Evolutionary conservation across 352 stramenopile genomes (phyloP).

Genomic region (Globisporangium carolinianum): DNA sequence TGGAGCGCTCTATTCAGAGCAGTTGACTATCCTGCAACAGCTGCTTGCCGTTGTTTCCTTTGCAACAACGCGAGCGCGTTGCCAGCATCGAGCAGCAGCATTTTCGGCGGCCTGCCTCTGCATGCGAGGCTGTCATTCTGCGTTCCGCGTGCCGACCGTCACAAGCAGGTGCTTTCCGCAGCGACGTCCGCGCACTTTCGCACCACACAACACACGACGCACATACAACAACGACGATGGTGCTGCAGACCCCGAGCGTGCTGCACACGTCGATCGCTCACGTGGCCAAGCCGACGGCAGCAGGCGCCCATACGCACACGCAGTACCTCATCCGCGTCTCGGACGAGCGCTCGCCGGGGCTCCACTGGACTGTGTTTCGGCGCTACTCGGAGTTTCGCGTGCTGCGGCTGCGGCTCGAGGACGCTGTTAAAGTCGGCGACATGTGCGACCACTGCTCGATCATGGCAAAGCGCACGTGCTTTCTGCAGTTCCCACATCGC

Average conservation of each 20-base stretch:
- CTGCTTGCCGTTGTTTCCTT: no score
- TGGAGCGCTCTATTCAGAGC: no score
- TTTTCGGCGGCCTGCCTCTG: not conserved
- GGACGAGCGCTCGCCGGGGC: slow-evolving; percentile 57
- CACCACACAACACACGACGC: not conserved
- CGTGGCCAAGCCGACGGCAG: slow-evolving; percentile 53
- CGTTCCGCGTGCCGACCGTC: not conserved
- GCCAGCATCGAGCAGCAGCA: not conserved
- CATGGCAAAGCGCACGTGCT: slow-evolving; percentile 75
- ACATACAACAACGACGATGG: slow-evolving; percentile 3
- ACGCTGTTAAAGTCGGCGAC: slow-evolving; percentile 51
- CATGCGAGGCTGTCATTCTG: not conserved
- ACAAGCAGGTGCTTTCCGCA: not conserved
- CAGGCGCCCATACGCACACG: slow-evolving; percentile 59
- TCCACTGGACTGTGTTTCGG: slow-evolving; percentile 81
- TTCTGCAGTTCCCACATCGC: slow-evolving; percentile 75
- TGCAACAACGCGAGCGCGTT: not conserved
- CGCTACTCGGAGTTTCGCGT: slow-evolving; percentile 82
- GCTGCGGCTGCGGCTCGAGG: slow-evolving; percentile 57
- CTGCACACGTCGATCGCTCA: slow-evolving; percentile 79
- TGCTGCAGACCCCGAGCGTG: slow-evolving; percentile 30
- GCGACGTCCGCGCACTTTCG: not conserved
- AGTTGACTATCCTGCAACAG: no score
- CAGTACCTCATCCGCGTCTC: slow-evolving; percentile 84
- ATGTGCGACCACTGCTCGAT: slow-evolving; percentile 73